These are phyloP conservation scores for Udeniomyces megalosporus DNA, from an alignment of 768 basidiomycete species.

Conservation along the genomic window DNA sequence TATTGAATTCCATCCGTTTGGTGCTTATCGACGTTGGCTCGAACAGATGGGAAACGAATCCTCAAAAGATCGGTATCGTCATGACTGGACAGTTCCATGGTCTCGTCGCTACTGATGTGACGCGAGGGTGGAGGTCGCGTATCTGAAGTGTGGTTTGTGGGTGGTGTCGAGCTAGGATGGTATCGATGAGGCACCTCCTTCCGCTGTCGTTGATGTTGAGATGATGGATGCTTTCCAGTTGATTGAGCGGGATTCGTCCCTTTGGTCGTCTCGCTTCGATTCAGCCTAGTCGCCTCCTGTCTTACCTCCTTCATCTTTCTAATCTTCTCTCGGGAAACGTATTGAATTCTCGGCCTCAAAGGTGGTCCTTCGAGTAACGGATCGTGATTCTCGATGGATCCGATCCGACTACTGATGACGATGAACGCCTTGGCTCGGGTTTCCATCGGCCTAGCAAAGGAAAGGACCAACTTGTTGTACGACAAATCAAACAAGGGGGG, in stretches of 20 bases:
- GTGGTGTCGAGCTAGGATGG: not conserved
- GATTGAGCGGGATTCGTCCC: too few relatives aligned
- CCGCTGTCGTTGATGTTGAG: too few relatives aligned
- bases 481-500: too few relatives aligned
- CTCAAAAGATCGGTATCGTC: slow-evolving; percentile 20
- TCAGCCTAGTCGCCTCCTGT: too few relatives aligned
- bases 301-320: too few relatives aligned
- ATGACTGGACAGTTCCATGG: not conserved
- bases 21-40: slow-evolving; percentile 41
- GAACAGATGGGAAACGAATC: slow-evolving; percentile 45
- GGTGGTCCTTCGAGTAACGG: slow-evolving; percentile 15
- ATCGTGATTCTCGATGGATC: not conserved
- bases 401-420: slow-evolving; percentile 22
- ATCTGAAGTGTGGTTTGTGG: not conserved
- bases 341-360: slow-evolving; percentile 19
- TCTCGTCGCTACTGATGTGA: not conserved
- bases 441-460: slow-evolving; percentile 22
- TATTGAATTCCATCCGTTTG: slow-evolving; percentile 63
- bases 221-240: too few relatives aligned
- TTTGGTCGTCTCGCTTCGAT: too few relatives aligned
- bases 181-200: not conserved
- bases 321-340: too few relatives aligned
- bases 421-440: slow-evolving; percentile 22
- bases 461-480: slow-evolving; percentile 24
- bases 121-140: not conserved